phyloP scores from a whole-genome alignment of 129 eudicot species.

The Flaveria robusta region DNA sequence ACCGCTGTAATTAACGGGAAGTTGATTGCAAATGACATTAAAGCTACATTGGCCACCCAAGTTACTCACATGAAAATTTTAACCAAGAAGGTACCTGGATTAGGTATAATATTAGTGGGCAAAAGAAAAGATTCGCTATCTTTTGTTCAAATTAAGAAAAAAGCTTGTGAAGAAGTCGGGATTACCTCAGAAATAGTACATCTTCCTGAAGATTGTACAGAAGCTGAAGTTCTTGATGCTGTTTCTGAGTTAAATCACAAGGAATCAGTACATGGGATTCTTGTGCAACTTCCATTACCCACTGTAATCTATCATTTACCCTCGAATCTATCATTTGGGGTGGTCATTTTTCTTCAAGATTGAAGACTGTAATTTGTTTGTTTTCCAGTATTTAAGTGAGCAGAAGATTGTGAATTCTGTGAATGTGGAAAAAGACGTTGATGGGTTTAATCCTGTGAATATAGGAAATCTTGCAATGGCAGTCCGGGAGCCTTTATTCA shows the following conservation, averaged over 20 bases:
- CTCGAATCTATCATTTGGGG: neutral
- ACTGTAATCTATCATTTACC: constrained; percentile 33
- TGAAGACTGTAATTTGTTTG: neutral
- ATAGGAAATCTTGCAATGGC: constrained; percentile 74
- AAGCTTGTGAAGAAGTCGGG: constrained; percentile 54
- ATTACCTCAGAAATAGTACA: constrained; percentile 34
- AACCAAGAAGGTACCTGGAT: constrained; percentile 45
- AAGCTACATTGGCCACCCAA: constrained; percentile 40
- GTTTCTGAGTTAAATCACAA: constrained; percentile 41
- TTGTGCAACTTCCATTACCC: constrained; percentile 62
- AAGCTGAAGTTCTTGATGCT: constrained; percentile 35
- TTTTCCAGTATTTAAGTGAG: constrained; percentile 42
- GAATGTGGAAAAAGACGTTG: constrained; percentile 54
- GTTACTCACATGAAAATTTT: constrained; percentile 38
- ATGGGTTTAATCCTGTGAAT: constrained; percentile 72
- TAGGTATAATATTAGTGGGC: constrained; percentile 53
- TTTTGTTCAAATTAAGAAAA: constrained; percentile 49
- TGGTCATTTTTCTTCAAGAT: neutral
- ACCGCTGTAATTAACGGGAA: constrained; percentile 42
- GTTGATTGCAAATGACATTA: constrained; percentile 45
- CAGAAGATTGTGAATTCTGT: constrained; percentile 46
- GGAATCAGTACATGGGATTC: constrained; percentile 51
- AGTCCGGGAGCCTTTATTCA: constrained; percentile 68
- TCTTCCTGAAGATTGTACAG: constrained; percentile 44
- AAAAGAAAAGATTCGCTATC: constrained; percentile 45